These are phyloP conservation scores for Pochonia chlamydosporia DNA, from an alignment of 2,329 filamentous ascomycete species.

Conservation along the genomic window DNA sequence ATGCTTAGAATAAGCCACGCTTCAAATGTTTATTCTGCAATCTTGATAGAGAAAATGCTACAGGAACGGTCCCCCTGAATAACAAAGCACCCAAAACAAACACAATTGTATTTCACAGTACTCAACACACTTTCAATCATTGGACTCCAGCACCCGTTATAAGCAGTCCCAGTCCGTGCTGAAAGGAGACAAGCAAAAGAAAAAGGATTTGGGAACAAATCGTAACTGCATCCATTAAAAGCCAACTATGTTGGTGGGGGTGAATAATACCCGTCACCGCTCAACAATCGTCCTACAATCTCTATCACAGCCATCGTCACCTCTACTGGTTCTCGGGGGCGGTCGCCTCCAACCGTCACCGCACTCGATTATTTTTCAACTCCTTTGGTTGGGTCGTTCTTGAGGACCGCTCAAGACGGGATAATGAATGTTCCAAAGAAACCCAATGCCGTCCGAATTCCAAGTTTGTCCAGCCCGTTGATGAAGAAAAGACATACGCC, in stretches of 20 bases:
- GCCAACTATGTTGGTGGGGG: background rate
- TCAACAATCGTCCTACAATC: slow-evolving; percentile 2
- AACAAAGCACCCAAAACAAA: too few relatives aligned
- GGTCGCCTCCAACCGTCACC: background rate
- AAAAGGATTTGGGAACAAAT: background rate
- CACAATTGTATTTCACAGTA: background rate
- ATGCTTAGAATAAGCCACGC: too few relatives aligned
- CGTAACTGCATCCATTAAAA: slow-evolving; percentile 8
- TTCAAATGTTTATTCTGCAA: too few relatives aligned
- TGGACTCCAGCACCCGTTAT: background rate
- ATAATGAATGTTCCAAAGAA: slow-evolving; percentile 16
- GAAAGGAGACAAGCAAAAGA: background rate
- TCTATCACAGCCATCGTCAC: background rate
- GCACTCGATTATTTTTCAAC: slow-evolving; percentile 11
- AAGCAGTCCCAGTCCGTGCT: background rate
- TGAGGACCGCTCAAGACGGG: background rate
- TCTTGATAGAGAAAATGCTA: too few relatives aligned
- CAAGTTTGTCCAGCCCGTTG: slow-evolving; percentile 18
- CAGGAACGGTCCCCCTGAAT: too few relatives aligned
- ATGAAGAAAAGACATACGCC: slow-evolving; percentile 20
- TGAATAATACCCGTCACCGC: background rate
- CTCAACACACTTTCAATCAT: background rate
- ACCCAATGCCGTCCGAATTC: slow-evolving; percentile 18
- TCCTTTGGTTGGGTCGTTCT: slow-evolving; percentile 8
- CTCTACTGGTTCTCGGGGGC: background rate